Evolutionary conservation across 1,284 basidiomycete genomes (phyloP), one percentile per base, ranked within the genome.

Genomic region (Cutaneotrichosporon cutaneum): DNA sequence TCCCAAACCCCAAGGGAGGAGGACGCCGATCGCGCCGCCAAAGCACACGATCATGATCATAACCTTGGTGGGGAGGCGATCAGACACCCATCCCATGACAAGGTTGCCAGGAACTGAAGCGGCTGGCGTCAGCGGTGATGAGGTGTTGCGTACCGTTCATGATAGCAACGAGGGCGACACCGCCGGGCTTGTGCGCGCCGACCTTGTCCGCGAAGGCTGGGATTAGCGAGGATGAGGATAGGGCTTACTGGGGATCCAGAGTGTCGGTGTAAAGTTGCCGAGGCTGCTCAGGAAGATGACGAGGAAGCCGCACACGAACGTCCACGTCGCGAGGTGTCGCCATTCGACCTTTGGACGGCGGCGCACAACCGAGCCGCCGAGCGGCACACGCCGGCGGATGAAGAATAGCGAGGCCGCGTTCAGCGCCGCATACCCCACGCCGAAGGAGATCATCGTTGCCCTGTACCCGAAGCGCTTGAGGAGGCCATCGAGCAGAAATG

Each of bases 1-100:
- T 0, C 74, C 74, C 47, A 79, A 74, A 0, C 79, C 79, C 77
- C 79, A 81, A 24, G 78, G 61, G 35, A 78, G 64, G 22, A 79
- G 70, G 51, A 75, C 76, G 1, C 75, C 55, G 0, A 75, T 42
- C 0, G 77, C 70, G 6, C 70, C 65, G 2, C 69, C 70, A 6
- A 74, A 24, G 62, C 74, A 77, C 5, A 72, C 73, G 27, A 73
- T 50, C 4, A 66, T 32, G 47, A 80, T 68, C 50, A 72, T 71
- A 45, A 63, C 52, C 5, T 65, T 63, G 16, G 77, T 59, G 0
- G 73, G 70, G 18, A 67, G 58, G 11, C 68, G 64, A 62, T 81
- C 79, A 14, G 75, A 74, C 0, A 80, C 54, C 47, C 69, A 75
- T 21, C 75, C 77, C 1, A 75, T 54, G 10, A 75, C 51, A 1